Base-by-base conservation (phyloP, 129 eudicot species). In the Flaveria linearis region DNA sequence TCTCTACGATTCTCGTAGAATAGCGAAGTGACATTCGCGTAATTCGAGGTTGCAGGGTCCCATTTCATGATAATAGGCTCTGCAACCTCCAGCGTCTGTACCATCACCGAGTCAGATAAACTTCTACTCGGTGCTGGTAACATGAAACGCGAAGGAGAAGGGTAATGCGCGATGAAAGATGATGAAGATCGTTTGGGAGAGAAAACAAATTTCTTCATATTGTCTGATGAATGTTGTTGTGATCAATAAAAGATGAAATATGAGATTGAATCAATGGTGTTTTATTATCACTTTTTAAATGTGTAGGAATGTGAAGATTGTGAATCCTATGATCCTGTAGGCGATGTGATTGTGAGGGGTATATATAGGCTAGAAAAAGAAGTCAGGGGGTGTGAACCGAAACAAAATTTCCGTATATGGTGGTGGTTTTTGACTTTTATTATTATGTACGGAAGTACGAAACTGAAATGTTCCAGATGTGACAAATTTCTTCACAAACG, bases 11-110 rank as follows among this genome's bases (percentile, higher is more conserved):
- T 87, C 18, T 87, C 86, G 77, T 87, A 69, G 79, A 87, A 87
- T 25, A 90, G 85, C 4, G 96, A 90, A 16, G 96, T 87, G 64
- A 87, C 87, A 3, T 81, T 82, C 20, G 90, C 87, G 46, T 72
- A 79, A 41, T 83, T 60, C 12, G 96, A 82, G 28, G 86, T n/a
- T 14, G 83, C 88, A 2, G 85, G 78, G 36, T 87, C 75, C 96
- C 96, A 90, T 82, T 85, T 90, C 46, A 50, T 76, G 78, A 90
- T 80, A 3, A 85, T 23, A 2, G 88, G 84, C 69, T 90, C 96
- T 0, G 82, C 89, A 15, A 76, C 7, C 22, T 71, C 89, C 3
- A 89, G 83, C 0, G 84, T 87, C 43, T 84, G 81, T 7, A 72
- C 81, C 85, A 84, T 87, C 0, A 80, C 84, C 0, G 88, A 76